These are phyloP conservation scores for Chrysoporthe puriensis DNA, from an alignment of 2,329 filamentous ascomycete genomes.

Conservation along the genomic window DNA sequence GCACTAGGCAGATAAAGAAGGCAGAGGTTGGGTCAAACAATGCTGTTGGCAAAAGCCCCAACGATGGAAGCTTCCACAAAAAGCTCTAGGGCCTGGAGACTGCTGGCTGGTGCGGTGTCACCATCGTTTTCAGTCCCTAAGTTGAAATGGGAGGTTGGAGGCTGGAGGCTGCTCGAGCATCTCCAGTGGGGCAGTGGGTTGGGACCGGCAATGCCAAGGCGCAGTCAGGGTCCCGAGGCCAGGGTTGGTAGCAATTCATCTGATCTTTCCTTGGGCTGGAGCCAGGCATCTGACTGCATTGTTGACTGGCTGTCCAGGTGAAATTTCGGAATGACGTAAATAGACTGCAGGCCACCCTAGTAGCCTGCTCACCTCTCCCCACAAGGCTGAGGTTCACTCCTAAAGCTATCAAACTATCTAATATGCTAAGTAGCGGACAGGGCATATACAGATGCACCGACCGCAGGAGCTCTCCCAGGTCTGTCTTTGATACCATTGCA, in stretches of 20 bases:
- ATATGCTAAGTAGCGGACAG: no score
- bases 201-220: background rate
- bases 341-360: background rate
- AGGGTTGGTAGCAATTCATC: background rate
- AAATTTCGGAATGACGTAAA: constrained; percentile 20
- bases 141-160: constrained; percentile 6
- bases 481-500: background rate
- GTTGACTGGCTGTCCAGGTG: constrained; percentile 28
- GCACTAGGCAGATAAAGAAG: background rate
- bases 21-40: background rate
- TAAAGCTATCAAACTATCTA: background rate
- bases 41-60: background rate
- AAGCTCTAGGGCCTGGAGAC: background rate
- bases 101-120: background rate
- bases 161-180: constrained; percentile 1
- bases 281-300: constrained; percentile 11
- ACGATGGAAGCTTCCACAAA: background rate
- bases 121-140: background rate
- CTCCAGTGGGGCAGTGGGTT: constrained; percentile 8
- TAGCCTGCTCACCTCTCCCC: background rate
- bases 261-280: background rate
- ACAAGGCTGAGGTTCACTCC: constrained; percentile 2
- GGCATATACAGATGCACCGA: no score
- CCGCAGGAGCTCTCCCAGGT: background rate
- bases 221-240: constrained; percentile 1